Evolutionary conservation across 257 asterid genomes (phyloP).

Genomic region (Datura wrightii): DNA sequence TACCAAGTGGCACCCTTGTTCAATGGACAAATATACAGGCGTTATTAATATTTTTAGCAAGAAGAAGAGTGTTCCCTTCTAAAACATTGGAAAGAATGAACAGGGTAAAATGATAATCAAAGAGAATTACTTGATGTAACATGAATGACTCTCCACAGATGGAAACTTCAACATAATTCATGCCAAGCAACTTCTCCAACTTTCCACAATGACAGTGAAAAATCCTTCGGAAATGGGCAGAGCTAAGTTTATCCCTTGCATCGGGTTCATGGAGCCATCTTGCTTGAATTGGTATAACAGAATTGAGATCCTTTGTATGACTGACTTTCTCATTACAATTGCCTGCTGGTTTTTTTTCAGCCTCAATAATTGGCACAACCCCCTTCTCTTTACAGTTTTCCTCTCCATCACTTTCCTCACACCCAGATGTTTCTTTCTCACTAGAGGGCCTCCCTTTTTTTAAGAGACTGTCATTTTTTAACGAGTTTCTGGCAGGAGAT

Average conservation of each 20-base stretch:
- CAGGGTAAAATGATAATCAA: not conserved
- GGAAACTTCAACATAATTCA: conserved; percentile 72
- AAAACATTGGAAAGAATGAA: not conserved
- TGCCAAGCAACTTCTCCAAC: conserved; percentile 65
- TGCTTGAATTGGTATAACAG: conserved; percentile 54
- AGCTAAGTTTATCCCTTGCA: conserved; percentile 69
- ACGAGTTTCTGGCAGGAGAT: conserved; percentile 40
- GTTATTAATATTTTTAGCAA: not conserved
- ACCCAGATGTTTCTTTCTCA: conserved; percentile 45
- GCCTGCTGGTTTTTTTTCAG: conserved; percentile 32
- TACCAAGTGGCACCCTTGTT: conserved; percentile 23
- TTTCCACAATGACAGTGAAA: conserved; percentile 77
- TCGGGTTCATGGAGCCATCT: conserved; percentile 93
- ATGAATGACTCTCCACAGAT: conserved; percentile 95
- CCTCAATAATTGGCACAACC: conserved; percentile 39
- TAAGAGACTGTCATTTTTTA: conserved; percentile 37
- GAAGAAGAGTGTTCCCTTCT: not conserved
- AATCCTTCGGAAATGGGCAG: conserved; percentile 86
- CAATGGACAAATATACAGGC: not conserved
- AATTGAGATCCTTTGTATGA: conserved; percentile 44
- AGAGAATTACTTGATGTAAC: conserved; percentile 85
- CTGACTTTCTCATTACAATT: conserved; percentile 35
- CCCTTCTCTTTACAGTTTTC: conserved; percentile 48
- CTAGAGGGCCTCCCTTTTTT: conserved; percentile 40
- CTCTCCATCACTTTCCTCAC: conserved; percentile 58